Conservation (phyloP, 352 stramenopile species). For the Phytopythium oedochilum region DNA sequence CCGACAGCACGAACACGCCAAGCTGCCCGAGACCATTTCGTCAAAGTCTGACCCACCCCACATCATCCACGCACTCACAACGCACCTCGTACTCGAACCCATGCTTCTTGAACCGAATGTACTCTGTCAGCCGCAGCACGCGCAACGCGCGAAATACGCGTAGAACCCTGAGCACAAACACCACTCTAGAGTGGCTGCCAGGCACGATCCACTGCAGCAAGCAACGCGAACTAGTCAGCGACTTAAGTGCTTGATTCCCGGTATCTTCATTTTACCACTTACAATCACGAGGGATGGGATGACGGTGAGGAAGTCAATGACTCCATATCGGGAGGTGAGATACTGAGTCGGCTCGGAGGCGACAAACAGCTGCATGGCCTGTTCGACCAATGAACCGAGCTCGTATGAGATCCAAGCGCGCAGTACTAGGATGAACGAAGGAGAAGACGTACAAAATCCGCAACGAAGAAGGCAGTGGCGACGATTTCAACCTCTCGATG, state of each 20-base stretch:
- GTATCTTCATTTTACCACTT: not conserved
- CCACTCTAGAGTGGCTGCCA: constrained; percentile 34
- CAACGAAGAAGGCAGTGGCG: constrained; percentile 53
- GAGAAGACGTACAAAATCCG: constrained; percentile 36
- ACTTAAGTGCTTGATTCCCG: no score
- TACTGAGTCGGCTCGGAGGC: constrained; percentile 33
- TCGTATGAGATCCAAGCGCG: not conserved
- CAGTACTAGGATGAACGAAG: not conserved
- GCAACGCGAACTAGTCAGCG: no score
- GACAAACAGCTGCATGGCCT: constrained; percentile 50
- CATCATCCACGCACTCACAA: no score
- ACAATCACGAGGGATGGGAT: constrained; percentile 61
- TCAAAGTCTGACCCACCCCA: no score
- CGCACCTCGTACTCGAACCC: constrained; percentile 71
- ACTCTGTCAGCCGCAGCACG: constrained; percentile 48
- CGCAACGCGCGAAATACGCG: constrained; percentile 65
- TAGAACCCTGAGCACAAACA: constrained; percentile 67
- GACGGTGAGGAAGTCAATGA: constrained; percentile 73
- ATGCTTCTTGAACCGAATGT: constrained; percentile 58
- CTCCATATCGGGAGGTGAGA: constrained; percentile 39
- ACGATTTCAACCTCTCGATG: constrained; percentile 30
- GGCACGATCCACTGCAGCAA: constrained; percentile 36
- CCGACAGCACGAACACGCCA: constrained; percentile 60
- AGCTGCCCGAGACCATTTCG: constrained; percentile 27
- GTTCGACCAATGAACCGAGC: not conserved